Evolutionary conservation across 176 grass and related monocot species (phyloP), one percentile per base, ranked within the genome.

Genomic region (Juncus effusus): DNA sequence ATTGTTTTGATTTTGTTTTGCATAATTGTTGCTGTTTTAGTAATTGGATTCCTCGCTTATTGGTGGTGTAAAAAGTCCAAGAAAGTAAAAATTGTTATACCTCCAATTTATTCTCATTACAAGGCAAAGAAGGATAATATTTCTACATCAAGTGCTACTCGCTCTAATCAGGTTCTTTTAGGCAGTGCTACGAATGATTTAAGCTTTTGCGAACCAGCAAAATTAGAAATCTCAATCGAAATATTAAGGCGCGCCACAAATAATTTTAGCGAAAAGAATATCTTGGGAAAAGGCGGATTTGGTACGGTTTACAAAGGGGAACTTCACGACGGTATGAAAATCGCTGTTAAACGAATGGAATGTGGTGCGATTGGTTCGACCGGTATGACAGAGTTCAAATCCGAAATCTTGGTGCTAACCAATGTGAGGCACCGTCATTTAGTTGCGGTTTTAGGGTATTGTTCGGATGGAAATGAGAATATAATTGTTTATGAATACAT

Each of bases 401-500:
- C 67, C n/a, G 67, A 70, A 15, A 58, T 70, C 54, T 70, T 51
- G 6, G 67, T 70, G 38, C 51, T 70, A 2, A 70, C 67, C n/a
- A 71, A 51, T 12, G 67, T 71, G 36, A 38, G 67, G 39, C 67
- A 71, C 38, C 14, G 67, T 10, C 55, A 71, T 16, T 59, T 71
- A 59, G 53, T 71, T 6, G 54, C 67, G 28, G 51, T 71, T 71
- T 55, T 71, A 44, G 67, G 67, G 54, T 71, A 71, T 35, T 71
- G 67, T 28, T 71, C 56, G 54, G 54, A 59, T 71, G 67, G 12
- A 19, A 71, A 71, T 35, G 67, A 71, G 56, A 71, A 71, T 28
- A 70, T 71, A 71, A 6, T 71, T 49, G 54, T 71, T 13, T 71
- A 71, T 42, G 67, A 71, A 71, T 57, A 71, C 67, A 71, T 71